These are phyloP conservation scores for Fusarium sp. DNA, from an alignment of 2,329 filamentous ascomycete species.

Conservation along the genomic window DNA sequence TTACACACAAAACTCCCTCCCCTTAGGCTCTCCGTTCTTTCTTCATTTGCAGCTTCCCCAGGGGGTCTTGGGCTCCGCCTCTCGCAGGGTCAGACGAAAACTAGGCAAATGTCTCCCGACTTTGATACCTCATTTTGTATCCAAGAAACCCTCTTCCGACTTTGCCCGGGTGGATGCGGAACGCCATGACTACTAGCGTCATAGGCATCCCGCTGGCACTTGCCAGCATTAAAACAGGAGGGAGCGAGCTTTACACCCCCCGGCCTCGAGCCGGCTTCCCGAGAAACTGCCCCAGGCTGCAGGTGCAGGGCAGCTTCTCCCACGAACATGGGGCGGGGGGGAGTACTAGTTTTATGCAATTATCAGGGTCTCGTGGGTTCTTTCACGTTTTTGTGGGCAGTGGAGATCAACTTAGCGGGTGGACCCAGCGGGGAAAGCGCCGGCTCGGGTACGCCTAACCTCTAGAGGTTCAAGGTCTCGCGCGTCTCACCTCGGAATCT, in stretches of 20 bases:
- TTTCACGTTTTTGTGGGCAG: neutral
- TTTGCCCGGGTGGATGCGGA: conserved; percentile 36
- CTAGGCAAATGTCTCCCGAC: conserved; percentile 37
- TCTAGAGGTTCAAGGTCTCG: conserved; percentile 45
- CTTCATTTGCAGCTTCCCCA: conserved; percentile 22
- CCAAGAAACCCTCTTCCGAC: conserved; percentile 31
- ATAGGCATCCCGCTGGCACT: conserved; percentile 29
- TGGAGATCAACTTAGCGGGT: conserved; percentile 7
- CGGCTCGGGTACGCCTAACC: conserved; percentile 44
- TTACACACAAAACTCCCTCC: neutral
- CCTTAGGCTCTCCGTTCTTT: conserved; percentile 6
- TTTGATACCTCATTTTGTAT: conserved; percentile 35
- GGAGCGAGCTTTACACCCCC: conserved; percentile 15
- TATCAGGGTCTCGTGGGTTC: conserved; percentile 19
- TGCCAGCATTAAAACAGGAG: conserved; percentile 30
- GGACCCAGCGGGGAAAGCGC: conserved; percentile 28
- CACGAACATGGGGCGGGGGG: neutral
- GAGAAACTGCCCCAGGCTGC: conserved; percentile 24
- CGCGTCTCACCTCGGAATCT: conserved; percentile 42
- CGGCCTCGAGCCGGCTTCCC: conserved; percentile 25
- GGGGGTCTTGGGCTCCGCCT: conserved; percentile 21
- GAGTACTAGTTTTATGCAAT: conserved; percentile 25
- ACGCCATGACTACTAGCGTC: conserved; percentile 30
- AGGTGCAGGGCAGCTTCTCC: conserved; percentile 15
- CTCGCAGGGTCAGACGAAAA: conserved; percentile 38